Base-by-base conservation (phyloP, 2,329 filamentous ascomycete genomes). In the Sporothrix protearum region DNA sequence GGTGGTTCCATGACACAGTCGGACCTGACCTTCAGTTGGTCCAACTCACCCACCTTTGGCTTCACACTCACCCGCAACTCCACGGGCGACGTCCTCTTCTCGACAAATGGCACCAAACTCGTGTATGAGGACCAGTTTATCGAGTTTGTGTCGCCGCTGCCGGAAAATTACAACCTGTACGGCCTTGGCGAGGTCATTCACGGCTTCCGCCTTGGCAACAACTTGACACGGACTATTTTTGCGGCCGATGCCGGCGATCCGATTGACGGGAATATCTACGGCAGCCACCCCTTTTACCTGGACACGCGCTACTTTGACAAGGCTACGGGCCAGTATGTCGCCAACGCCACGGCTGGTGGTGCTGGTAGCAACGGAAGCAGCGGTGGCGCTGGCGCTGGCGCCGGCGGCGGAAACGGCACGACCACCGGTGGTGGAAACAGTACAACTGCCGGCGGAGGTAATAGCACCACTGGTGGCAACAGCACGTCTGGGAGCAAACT, bases 51-150 rank as follows among this genome's bases (percentile, higher is more conserved):
- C 2, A 90, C 88, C 0, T 83, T 83, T 74, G 80, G 80, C 68
- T 83, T 83, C 76, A 78, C 78, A 16, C 79, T 83, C 51, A 79
- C 79, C 14, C 80, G 81, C 28, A 75, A 77, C 9, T 77, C 77
- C 33, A 80, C 78, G 2, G 79, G 80, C 57, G 85, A 89, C 73
- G 82, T 87, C 3, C 80, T 93, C 10, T 93, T 93, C 78, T 89
- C 94, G 76, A 92, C 91, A 0, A 88, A 88, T 0, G 89, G 85
- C 0, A 86, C 87, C 3, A 83, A 84, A 9, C 81, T 96, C 12
- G 83, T 96, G 57, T 96, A 94, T 76, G 90, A 96, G 80, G 88
- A 88, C 12, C 92, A 96, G 79, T 96, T 93, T 76, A 80, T 96
- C 30, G 87, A 89, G 25, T 83, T 95, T 72, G 86, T 91, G 57